Conservation (phyloP, 2,329 filamentous ascomycete species). For the Colletotrichum truncatum region DNA sequence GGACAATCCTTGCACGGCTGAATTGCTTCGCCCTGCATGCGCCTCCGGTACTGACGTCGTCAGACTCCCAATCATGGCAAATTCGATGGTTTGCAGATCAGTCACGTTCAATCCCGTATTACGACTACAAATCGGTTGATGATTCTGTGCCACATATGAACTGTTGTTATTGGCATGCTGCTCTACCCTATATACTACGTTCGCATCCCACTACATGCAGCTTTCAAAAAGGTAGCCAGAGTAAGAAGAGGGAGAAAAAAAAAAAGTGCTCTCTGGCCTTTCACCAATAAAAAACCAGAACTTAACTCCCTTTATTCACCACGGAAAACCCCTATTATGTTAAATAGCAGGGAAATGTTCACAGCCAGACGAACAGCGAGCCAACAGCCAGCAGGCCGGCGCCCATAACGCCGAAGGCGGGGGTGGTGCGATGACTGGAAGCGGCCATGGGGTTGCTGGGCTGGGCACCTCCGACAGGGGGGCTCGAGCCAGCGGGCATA, state of each 20-base stretch:
- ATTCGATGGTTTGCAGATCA: too few species aligned
- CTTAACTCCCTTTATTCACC: background rate
- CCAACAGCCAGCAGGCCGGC: slow-evolving; percentile 4
- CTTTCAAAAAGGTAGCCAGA: background rate
- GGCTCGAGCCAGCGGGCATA: slow-evolving; percentile 3
- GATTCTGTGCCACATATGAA: background rate
- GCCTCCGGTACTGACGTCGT: too few species aligned
- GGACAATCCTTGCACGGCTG: too few species aligned
- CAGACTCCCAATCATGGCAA: too few species aligned
- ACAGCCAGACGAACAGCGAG: slow-evolving; percentile 16
- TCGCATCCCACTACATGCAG: background rate
- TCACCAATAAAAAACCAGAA: background rate
- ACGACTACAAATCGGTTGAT: too few species aligned
- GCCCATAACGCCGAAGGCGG: background rate
- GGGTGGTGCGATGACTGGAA: background rate
- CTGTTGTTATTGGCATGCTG: slow-evolving; percentile 15
- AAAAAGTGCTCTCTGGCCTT: background rate
- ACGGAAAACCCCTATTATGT: background rate
- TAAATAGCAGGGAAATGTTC: background rate
- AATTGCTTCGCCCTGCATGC: too few species aligned
- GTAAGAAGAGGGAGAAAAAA: background rate
- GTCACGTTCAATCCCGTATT: too few species aligned
- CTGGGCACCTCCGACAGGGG: slow-evolving; percentile 12
- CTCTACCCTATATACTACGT: slow-evolving; percentile 23
- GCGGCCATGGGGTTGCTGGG: slow-evolving; percentile 12